phyloP scores from a whole-genome alignment of 2,329 filamentous ascomycete genomes.

The Pyricularia grisea region DNA sequence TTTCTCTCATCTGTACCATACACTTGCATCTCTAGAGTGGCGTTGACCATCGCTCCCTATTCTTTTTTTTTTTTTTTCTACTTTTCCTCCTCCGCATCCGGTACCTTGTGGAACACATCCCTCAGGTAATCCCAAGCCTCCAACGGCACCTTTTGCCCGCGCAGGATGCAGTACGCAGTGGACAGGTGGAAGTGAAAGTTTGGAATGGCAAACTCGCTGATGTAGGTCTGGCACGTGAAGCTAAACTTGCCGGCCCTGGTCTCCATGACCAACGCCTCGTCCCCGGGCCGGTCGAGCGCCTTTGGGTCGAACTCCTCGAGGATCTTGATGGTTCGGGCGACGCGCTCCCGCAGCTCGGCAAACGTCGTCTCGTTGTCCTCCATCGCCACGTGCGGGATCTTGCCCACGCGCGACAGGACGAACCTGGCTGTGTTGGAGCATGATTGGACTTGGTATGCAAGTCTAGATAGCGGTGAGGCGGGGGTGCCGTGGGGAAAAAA shows the following conservation, averaged over 20 bases:
- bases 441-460: conserved; percentile 24
- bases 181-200: conserved; percentile 53
- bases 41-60: neutral
- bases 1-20: neutral
- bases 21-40: neutral
- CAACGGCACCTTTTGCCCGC: conserved; percentile 44
- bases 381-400: conserved; percentile 13
- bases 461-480: neutral
- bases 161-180: conserved; percentile 46
- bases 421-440: conserved; percentile 19
- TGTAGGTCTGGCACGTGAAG: conserved; percentile 23
- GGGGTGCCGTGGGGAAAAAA: too few relatives aligned
- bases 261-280: conserved; percentile 15
- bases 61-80: too few relatives aligned
- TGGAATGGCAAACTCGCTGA: conserved; percentile 36
- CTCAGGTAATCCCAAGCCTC: conserved; percentile 46
- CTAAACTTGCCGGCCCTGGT: conserved; percentile 8
- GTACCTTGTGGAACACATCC: neutral
- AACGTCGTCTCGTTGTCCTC: conserved; percentile 22
- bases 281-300: conserved; percentile 16
- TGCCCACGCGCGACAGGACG: conserved; percentile 17
- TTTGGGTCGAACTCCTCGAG: conserved; percentile 17
- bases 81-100: neutral
- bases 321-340: conserved; percentile 20
- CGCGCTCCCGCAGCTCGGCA: conserved; percentile 18